Evolutionary conservation across 495 filamentous ascomycete species (phyloP).

Genomic region (Endocarpon pusillum): DNA sequence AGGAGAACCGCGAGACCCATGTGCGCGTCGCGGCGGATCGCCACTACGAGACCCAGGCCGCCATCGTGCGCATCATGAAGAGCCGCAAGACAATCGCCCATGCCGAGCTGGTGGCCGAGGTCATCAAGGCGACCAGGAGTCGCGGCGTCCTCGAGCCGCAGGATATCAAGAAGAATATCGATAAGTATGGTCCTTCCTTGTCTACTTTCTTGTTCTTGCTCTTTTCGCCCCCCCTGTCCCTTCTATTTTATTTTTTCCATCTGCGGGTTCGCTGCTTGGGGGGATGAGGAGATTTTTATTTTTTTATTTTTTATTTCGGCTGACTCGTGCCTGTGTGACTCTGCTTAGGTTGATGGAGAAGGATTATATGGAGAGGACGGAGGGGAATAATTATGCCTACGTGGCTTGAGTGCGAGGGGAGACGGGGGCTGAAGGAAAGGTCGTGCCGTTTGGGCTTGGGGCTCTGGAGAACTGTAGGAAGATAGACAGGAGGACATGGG

Average conservation of each 20-base stretch:
- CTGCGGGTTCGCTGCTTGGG: constrained; percentile 1
- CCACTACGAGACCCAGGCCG: constrained; percentile 91
- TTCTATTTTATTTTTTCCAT: not conserved
- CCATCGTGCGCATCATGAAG: constrained; percentile 97
- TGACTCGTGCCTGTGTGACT: not conserved
- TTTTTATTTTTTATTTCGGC: not conserved
- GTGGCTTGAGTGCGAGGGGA: no score
- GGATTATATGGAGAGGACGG: constrained; percentile 79
- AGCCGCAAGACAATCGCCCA: constrained; percentile 73
- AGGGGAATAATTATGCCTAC: constrained; percentile 63
- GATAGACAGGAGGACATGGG: no score
- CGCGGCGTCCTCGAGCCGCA: constrained; percentile 65
- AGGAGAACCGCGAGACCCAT: constrained; percentile 86
- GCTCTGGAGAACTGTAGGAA: no score
- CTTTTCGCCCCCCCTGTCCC: constrained; percentile 1
- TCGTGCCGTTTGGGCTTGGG: no score
- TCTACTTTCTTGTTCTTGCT: not conserved
- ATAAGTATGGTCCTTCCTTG: constrained; percentile 44
- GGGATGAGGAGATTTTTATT: constrained; percentile 1
- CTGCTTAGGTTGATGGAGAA: constrained; percentile 71
- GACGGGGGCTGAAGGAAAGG: no score
- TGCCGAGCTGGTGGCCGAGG: constrained; percentile 63
- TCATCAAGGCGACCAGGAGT: constrained; percentile 72
- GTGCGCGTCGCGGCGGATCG: constrained; percentile 75
- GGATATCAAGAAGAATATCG: constrained; percentile 93